Percentiles rank a stretch among this genome's conserved stretches.
Evolutionary conservation across 1,284 basidiomycete species (phyloP).

Genomic region (Austroboletus rostrupii): DNA sequence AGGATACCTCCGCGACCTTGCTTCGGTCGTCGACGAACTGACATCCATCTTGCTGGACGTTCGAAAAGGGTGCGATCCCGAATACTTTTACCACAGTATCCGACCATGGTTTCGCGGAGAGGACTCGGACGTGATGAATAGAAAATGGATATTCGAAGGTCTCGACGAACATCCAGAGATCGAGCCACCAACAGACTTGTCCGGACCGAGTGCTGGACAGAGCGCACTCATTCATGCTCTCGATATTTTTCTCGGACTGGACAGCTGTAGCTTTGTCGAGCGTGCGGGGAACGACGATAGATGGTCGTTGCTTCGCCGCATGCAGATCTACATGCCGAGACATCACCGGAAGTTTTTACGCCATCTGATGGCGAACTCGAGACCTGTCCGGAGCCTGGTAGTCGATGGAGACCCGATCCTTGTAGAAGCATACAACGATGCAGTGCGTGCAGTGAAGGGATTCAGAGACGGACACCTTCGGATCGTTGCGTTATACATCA

Average conservation of each 20-base stretch:
- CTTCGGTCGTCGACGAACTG: slow-evolving; percentile 65
- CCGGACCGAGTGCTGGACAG: slow-evolving; percentile 90
- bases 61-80: slow-evolving; percentile 72
- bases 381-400: slow-evolving; percentile 46
- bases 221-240: slow-evolving; percentile 86
- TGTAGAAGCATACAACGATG: slow-evolving; percentile 68
- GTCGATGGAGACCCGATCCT: slow-evolving; percentile 31
- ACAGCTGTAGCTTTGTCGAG: slow-evolving; percentile 41
- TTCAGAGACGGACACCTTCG: slow-evolving; percentile 88
- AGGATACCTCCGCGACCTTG: slow-evolving; percentile 65
- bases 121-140: slow-evolving; percentile 58
- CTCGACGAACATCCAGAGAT: slow-evolving; percentile 52
- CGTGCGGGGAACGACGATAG: slow-evolving; percentile 4
- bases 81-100: slow-evolving; percentile 80
- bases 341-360: slow-evolving; percentile 87
- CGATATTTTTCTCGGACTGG: slow-evolving; percentile 86
- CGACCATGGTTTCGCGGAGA: slow-evolving; percentile 92
- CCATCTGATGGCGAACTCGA: slow-evolving; percentile 67
- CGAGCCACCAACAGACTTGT: slow-evolving; percentile 57
- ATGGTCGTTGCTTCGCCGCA: slow-evolving; percentile 67
- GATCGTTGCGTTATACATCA: slow-evolving; percentile 82
- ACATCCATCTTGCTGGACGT: slow-evolving; percentile 61
- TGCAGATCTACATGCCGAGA: slow-evolving; percentile 89
- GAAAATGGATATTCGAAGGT: slow-evolving; percentile 83
- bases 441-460: slow-evolving; percentile 69